A percentile compares a stretch with the other conserved stretches of the same genome.
phyloP scores from a whole-genome alignment of 768 basidiomycete species.

The button mushroom (Agaricus bisporus) region DNA sequence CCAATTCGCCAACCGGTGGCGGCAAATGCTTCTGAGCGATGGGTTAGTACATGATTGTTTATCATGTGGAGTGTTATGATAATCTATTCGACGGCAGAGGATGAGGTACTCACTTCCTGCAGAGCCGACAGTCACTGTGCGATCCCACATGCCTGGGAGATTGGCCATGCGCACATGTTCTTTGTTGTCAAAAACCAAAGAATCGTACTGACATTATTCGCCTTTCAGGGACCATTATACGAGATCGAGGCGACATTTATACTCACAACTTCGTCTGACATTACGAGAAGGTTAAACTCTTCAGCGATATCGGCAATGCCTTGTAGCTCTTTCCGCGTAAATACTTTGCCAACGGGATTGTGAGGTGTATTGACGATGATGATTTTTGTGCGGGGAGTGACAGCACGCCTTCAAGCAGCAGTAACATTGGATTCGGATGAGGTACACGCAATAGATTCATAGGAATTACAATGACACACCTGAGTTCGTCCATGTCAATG shows the following conservation, averaged over 20 bases:
- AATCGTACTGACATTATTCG: conserved; percentile 67
- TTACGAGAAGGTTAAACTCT: conserved; percentile 87
- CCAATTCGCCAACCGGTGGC: conserved; percentile 98
- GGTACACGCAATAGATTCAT: neutral
- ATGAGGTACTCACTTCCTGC: conserved; percentile 73
- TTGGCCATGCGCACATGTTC: conserved; percentile 91
- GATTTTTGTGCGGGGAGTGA: conserved; percentile 89
- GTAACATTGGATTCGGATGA: neutral
- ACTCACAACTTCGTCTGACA: conserved; percentile 95
- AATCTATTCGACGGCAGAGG: neutral
- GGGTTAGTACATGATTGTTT: neutral
- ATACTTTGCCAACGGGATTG: conserved; percentile 98
- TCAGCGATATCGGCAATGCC: conserved; percentile 82
- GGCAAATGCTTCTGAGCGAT: conserved; percentile 77
- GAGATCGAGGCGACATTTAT: neutral
- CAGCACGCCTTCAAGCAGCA: conserved; percentile 52
- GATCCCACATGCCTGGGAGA: conserved; percentile 98
- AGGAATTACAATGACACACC: conserved; percentile 33
- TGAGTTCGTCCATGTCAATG: conserved; percentile 83
- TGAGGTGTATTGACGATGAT: conserved; percentile 96
- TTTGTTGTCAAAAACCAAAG: conserved; percentile 80
- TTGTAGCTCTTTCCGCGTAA: conserved; percentile 76
- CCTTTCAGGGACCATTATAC: conserved; percentile 6
- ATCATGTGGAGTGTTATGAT: neutral
- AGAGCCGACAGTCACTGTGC: conserved; percentile 94